Evolutionary conservation across 2,329 filamentous ascomycete species (phyloP), one percentile per base, ranked within the genome.

Genomic region (Elsinoe batatas): DNA sequence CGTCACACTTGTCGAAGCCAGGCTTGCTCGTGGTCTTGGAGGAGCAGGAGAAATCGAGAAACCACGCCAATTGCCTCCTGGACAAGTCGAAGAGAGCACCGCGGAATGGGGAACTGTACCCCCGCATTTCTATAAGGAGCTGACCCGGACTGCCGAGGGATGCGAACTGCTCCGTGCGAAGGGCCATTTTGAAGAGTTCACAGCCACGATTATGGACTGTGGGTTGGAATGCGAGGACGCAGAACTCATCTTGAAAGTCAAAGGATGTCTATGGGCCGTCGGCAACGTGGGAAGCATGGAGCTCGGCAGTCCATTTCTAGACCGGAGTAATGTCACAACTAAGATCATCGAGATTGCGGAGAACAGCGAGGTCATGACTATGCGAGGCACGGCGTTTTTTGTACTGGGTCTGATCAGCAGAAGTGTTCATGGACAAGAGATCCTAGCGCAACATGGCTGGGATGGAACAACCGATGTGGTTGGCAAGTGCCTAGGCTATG

Each of bases 221-320:
- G 87, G 85, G 35, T 85, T 91, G 75, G 86, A 93, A 62, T 84
- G 84, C 40, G 86, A 94, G 61, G 93, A 98, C 64, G 68, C 80
- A 0, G 93, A 98, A 69, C 79, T 85, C 20, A 83, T 97, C 43
- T 82, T 89, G 57, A 97, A 96, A 68, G 89, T 97, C 61, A 98
- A 98, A 69, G 93, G 91, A 6, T 96, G 90, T 67, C 76, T 98
- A 47, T 98, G 93, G 93, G 93, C 93, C 0, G 90, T 98, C 1
- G 93, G 93, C 20, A 98, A 98, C 63, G 91, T 98, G 36, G 93
- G 93, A 0, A 96, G 91, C 0, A 97, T 98, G 91, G 91, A 97
- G 64, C 82, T 96, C 1, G 93, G 93, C 1, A 91, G 91, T 1
- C 90, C 90, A 0, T 98, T 98, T 68, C 77, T 98, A 3, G 93